A percentile compares a stretch with the other conserved stretches of the same genome.
Conservation (phyloP, 2,329 filamentous ascomycete genomes). For the Amesomyces nigricolor region DNA sequence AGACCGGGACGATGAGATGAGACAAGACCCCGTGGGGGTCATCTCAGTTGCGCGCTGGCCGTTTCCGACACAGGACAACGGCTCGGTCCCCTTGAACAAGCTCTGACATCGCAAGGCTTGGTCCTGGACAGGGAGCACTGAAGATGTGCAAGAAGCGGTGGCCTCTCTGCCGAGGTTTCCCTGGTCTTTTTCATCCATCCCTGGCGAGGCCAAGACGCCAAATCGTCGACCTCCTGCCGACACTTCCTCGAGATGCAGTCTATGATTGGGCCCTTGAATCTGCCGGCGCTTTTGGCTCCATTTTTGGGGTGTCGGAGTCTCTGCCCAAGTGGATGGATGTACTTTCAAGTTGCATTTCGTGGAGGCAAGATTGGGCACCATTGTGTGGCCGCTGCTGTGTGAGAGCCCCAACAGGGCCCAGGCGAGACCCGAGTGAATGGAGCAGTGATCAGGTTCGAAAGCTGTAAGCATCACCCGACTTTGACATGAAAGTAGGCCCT, state of each 20-base stretch:
- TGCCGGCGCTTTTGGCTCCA: background rate
- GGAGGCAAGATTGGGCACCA: background rate
- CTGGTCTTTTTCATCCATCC: background rate
- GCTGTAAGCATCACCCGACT: too few species aligned
- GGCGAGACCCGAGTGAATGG: too few species aligned
- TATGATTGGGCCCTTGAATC: slow-evolving; percentile 10
- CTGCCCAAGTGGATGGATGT: slow-evolving; percentile 7
- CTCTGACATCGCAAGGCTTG: too few species aligned
- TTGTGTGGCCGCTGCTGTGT: background rate
- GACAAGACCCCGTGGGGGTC: too few species aligned
- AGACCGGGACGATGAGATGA: too few species aligned
- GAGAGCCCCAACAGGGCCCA: background rate
- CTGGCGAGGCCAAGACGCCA: background rate
- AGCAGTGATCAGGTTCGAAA: too few species aligned
- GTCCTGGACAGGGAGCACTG: background rate
- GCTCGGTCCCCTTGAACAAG: too few species aligned
- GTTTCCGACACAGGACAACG: too few species aligned
- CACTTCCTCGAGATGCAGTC: background rate
- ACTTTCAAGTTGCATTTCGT: background rate
- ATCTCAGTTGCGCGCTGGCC: too few species aligned
- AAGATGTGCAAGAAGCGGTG: background rate
- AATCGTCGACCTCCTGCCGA: background rate
- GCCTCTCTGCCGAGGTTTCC: slow-evolving; percentile 10
- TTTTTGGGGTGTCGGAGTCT: background rate
- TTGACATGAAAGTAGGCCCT: too few species aligned